These are phyloP conservation scores for Antrodiella citrinella DNA, from an alignment of 768 basidiomycete genomes.

Conservation along the genomic window DNA sequence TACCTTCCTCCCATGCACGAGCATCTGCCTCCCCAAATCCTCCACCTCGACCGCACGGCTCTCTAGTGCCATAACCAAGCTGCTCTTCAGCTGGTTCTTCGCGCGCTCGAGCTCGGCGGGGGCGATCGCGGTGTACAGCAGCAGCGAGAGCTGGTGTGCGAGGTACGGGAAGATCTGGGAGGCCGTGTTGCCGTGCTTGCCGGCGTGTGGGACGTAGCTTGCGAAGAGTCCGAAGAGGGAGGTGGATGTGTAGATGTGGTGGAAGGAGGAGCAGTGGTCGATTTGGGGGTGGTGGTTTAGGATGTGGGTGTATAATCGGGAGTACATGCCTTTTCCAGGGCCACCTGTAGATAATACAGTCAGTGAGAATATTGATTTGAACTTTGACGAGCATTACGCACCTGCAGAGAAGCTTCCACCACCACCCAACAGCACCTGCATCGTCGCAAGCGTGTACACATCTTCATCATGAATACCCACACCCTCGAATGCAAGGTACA, in stretches of 20 bases:
- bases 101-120: constrained; percentile 71
- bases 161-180: constrained; percentile 76
- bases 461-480: constrained; percentile 86
- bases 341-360: constrained; percentile 46
- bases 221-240: constrained; percentile 91
- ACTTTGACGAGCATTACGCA: constrained; percentile 19
- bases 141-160: constrained; percentile 71
- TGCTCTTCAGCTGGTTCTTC: constrained; percentile 92
- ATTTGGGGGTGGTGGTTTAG: constrained; percentile 90
- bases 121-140: constrained; percentile 65
- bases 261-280: constrained; percentile 94
- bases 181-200: constrained; percentile 49
- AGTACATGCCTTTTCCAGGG: constrained; percentile 99
- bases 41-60: constrained; percentile 79
- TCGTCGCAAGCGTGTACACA: constrained; percentile 86
- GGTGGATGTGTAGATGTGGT: constrained; percentile 94
- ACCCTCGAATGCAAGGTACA: constrained; percentile 91
- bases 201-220: constrained; percentile 63
- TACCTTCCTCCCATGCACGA: constrained; percentile 81
- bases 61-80: constrained; percentile 91
- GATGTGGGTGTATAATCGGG: constrained; percentile 90
- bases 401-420: constrained; percentile 95
- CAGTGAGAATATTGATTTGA: background rate
- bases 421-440: constrained; percentile 92
- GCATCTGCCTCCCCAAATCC: constrained; percentile 86